Evolutionary conservation across 202 grass and related monocot species (phyloP).

Genomic region (Setaria viridis): DNA sequence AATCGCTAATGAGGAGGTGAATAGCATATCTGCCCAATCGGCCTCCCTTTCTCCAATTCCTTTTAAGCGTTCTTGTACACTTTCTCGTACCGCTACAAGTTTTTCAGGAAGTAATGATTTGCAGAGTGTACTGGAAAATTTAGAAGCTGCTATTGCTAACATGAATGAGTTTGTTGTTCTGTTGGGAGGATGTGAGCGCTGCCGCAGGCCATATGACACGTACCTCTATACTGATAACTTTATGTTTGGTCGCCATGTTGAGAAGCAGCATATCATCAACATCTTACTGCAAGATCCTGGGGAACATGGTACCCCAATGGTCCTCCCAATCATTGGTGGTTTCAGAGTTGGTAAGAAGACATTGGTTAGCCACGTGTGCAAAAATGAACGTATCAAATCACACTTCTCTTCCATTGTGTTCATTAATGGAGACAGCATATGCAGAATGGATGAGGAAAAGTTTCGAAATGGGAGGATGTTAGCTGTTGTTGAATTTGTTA

Average conservation of each 20-base stretch:
- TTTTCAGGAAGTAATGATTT: background rate
- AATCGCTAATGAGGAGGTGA: background rate
- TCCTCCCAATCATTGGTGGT: conserved; percentile 20
- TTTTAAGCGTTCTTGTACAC: background rate
- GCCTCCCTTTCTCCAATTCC: background rate
- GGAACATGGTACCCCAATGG: background rate
- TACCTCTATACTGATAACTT: background rate
- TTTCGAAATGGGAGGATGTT: background rate
- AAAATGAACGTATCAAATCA: background rate
- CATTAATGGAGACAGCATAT: background rate
- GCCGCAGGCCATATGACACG: background rate
- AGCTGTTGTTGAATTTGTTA: background rate
- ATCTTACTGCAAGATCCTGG: background rate
- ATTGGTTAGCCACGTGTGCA: background rate
- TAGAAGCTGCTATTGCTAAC: background rate
- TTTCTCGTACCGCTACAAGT: background rate
- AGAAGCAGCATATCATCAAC: background rate
- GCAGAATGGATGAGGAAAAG: background rate
- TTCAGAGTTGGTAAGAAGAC: conserved; percentile 3
- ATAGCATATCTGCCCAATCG: background rate
- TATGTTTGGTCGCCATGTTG: conserved; percentile 11
- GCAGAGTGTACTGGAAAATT: background rate
- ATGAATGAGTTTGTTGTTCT: conserved; percentile 11
- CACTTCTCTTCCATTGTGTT: background rate
- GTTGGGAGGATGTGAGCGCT: background rate